Evolutionary conservation across 805 yeast genomes (phyloP).

Genomic region (Candida adriatica): DNA sequence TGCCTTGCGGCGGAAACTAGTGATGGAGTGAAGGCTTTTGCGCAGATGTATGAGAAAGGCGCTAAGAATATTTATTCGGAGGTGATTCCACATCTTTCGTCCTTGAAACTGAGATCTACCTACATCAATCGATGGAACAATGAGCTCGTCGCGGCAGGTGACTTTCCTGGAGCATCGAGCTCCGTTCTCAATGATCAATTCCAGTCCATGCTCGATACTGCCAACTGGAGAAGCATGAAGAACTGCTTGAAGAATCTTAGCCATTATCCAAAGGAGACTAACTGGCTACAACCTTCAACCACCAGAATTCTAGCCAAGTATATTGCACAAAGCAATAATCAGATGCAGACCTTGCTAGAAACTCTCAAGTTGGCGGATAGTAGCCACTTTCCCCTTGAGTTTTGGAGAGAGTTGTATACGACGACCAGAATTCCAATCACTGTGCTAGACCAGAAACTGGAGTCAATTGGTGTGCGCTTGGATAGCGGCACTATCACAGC

Average conservation of each 20-base stretch:
- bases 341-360: slow-evolving; percentile 1
- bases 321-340: slow-evolving; percentile 4
- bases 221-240: slow-evolving; percentile 11
- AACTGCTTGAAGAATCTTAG: slow-evolving; percentile 11
- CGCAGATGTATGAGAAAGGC: slow-evolving; percentile 6
- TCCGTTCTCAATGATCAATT: slow-evolving; percentile 10
- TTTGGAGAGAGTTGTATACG: slow-evolving; percentile 13
- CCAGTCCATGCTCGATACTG: slow-evolving; percentile 8
- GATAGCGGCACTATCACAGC: slow-evolving; percentile 3
- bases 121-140: slow-evolving; percentile 16
- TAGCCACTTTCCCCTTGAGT: slow-evolving; percentile 3
- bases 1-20: slow-evolving; percentile 5
- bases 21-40: slow-evolving; percentile 4
- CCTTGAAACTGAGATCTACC: slow-evolving; percentile 4
- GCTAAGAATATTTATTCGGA: slow-evolving; percentile 2
- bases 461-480: background rate
- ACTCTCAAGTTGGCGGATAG: slow-evolving; percentile 2
- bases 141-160: slow-evolving; percentile 11
- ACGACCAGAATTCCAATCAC: slow-evolving; percentile 6
- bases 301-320: slow-evolving; percentile 9
- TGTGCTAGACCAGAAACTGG: slow-evolving; percentile 4
- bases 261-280: background rate
- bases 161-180: slow-evolving; percentile 13
- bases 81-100: slow-evolving; percentile 9
- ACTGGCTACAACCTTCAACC: slow-evolving; percentile 15